These are phyloP conservation scores for Dalbergia oliveri DNA, from an alignment of 306 rosid genomes.

Conservation along the genomic window DNA sequence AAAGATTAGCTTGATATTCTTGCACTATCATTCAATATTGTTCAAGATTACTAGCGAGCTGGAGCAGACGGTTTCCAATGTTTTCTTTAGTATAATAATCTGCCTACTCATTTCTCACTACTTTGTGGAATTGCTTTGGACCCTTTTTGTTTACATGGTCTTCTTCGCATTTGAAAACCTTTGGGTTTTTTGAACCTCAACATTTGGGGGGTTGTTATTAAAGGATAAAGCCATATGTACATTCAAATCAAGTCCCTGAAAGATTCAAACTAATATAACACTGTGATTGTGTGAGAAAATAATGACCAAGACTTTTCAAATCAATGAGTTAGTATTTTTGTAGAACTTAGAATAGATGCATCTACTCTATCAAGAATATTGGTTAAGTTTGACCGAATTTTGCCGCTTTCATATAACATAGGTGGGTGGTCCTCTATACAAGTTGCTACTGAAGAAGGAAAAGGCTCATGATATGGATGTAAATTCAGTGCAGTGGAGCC, in stretches of 20 bases:
- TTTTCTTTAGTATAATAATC: slow-evolving; percentile 35
- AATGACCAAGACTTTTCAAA: slow-evolving; percentile 24
- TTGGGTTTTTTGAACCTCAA: slow-evolving; percentile 42
- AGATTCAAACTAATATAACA: slow-evolving; percentile 42
- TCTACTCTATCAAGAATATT: slow-evolving; percentile 38
- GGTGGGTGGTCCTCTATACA: slow-evolving; percentile 76
- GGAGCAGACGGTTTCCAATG: slow-evolving; percentile 30
- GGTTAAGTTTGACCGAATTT: slow-evolving; percentile 20
- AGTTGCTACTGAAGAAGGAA: slow-evolving; percentile 75
- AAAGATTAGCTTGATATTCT: slow-evolving; percentile 42
- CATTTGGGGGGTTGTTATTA: slow-evolving; percentile 47
- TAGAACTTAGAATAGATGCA: slow-evolving; percentile 23
- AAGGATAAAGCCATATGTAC: slow-evolving; percentile 43
- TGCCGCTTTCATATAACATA: slow-evolving; percentile 41
- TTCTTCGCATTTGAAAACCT: slow-evolving; percentile 44
- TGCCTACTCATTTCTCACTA: slow-evolving; percentile 34
- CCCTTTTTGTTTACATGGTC: slow-evolving; percentile 44
- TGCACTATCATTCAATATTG: slow-evolving; percentile 22
- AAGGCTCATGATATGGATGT: slow-evolving; percentile 84
- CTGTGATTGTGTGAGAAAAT: slow-evolving; percentile 7
- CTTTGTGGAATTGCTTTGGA: slow-evolving; percentile 37
- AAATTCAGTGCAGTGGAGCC: slow-evolving; percentile 90
- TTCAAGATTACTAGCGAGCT: slow-evolving; percentile 41
- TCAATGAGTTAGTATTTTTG: slow-evolving; percentile 18
- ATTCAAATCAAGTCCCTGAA: slow-evolving; percentile 52